These are phyloP conservation scores for Nemania sp. DNA, from an alignment of 2,329 filamentous ascomycete species.

Conservation along the genomic window DNA sequence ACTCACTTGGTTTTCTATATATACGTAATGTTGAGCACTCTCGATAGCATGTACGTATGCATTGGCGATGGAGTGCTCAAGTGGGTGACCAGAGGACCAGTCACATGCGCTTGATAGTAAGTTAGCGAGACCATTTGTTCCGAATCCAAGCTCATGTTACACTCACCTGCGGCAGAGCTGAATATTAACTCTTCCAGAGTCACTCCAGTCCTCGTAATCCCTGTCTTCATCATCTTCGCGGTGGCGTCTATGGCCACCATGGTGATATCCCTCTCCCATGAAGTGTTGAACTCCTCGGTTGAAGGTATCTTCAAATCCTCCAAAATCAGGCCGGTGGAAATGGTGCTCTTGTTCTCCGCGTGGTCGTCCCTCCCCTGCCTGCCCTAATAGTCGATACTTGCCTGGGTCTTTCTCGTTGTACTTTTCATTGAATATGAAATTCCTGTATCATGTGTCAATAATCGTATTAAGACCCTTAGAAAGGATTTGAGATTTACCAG, in stretches of 20 bases:
- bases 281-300: slow-evolving; percentile 56
- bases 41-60: slow-evolving; percentile 81
- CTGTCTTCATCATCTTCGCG: slow-evolving; percentile 13
- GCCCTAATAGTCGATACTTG: slow-evolving; percentile 59
- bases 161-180: slow-evolving; percentile 64
- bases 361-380: slow-evolving; percentile 32
- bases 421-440: slow-evolving; percentile 88
- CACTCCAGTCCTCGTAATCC: slow-evolving; percentile 42
- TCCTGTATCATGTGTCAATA: slow-evolving; percentile 60
- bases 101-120: slow-evolving; percentile 55
- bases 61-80: slow-evolving; percentile 84
- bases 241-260: slow-evolving; percentile 20
- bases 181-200: slow-evolving; percentile 54
- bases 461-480: neutral
- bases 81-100: slow-evolving; percentile 65
- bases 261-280: slow-evolving; percentile 51
- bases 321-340: slow-evolving; percentile 48
- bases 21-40: slow-evolving; percentile 78
- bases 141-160: neutral
- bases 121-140: slow-evolving; percentile 18
- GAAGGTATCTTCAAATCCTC: slow-evolving; percentile 59
- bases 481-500: slow-evolving; percentile 66
- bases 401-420: slow-evolving; percentile 68
- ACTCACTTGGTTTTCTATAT: slow-evolving; percentile 78
- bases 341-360: slow-evolving; percentile 40